Evolutionary conservation across 306 rosid genomes (phyloP).

Genomic region (Vigna unguiculata): DNA sequence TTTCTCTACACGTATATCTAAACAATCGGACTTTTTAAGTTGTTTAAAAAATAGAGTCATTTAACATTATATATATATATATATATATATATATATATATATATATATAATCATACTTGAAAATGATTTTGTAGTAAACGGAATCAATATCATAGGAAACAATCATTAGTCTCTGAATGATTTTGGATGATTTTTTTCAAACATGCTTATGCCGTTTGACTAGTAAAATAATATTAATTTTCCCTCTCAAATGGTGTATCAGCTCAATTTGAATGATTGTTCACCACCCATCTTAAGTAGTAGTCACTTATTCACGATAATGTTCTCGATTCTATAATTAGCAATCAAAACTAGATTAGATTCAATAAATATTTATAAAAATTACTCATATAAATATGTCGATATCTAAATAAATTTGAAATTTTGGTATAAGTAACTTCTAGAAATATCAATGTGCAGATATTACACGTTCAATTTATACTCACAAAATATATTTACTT

Average conservation of each 20-base stretch:
- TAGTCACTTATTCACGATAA: neutral
- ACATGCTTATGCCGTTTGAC: constrained; percentile 41
- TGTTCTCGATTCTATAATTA: neutral
- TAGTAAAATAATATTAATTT: constrained; percentile 4
- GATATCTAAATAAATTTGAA: too few relatives aligned
- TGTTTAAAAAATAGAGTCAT: too few relatives aligned
- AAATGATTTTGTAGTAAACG: constrained; percentile 16
- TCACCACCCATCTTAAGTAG: neutral
- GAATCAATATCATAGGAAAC: constrained; percentile 23
- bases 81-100: neutral
- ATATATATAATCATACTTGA: neutral
- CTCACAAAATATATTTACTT: too few relatives aligned
- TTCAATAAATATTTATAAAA: neutral
- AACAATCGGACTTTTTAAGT: too few relatives aligned
- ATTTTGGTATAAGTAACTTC: too few relatives aligned
- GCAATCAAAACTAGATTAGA: neutral
- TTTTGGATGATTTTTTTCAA: constrained; percentile 21
- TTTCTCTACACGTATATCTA: too few relatives aligned
- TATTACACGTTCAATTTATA: too few relatives aligned
- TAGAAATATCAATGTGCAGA: too few relatives aligned
- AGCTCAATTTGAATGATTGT: constrained; percentile 10
- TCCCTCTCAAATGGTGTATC: neutral
- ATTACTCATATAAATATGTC: neutral
- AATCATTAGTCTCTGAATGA: constrained; percentile 19
- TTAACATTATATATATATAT: too few relatives aligned